Base-by-base conservation (phyloP, 768 basidiomycete species). In the Boletus sp. region DNA sequence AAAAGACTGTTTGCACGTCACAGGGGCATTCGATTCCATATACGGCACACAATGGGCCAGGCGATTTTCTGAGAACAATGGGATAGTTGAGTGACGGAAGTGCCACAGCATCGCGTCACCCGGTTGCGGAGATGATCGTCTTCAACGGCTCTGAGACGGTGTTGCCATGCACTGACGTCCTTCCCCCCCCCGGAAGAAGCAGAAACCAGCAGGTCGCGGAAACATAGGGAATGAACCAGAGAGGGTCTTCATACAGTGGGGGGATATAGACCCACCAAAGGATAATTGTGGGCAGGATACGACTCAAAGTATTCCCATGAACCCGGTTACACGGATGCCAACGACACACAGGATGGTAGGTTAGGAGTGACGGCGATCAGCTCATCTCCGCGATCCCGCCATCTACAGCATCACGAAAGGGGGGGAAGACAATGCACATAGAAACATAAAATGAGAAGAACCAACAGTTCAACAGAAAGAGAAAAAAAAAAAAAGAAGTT, bases 291-390 rank as follows among this genome's bases (percentile, higher is more conserved):
- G 37, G 38, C 40, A 15, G 50, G 40, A 46, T 27, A 62, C 47
- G 50, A n/a, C n/a, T n/a, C n/a, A n/a, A n/a, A 44, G 38, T 14
- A 27, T 53, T 54, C 51, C 43, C 48, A 35, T 55, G 47, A 62
- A 63, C 45, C 46, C 54, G 54, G 54, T 59, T 40, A 44, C 52
- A 29, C 52, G 40, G 30, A 47, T 34, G 32, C 58, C 59, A 55
- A 25, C 54, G 2, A 6, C 30, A 46, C 61, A 63, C 53, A 66
- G 55, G 58, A 54, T 54, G 11, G 11, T 2, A 35, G 5, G 34
- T 59, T 57, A 68, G 66, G 66, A 57, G 64, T 15, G 38, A 61
- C 64, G 66, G 67, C 58, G 56, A 67, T 64, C 66, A 59, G 13
- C 51, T 64, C 67, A 67, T 69, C 50, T 69, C 67, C 67, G 64